Evolutionary conservation across 441 rosid species (phyloP).

Genomic region (Brassica balearica): DNA sequence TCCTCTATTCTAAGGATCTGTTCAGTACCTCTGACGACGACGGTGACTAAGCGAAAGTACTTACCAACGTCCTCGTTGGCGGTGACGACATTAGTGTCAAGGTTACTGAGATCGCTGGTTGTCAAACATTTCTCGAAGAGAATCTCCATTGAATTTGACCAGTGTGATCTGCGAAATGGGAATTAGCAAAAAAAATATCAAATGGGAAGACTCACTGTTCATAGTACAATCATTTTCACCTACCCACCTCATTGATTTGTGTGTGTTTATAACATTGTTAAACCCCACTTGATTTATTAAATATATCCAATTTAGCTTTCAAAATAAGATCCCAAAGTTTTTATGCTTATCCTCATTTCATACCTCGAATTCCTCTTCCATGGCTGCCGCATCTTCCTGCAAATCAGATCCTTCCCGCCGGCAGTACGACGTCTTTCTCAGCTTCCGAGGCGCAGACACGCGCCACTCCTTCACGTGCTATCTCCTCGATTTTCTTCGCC

Average conservation of each 20-base stretch:
- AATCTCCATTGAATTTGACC: too few species aligned
- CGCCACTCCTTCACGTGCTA: constrained; percentile 22
- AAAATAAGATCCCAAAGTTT: too few species aligned
- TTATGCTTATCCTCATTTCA: background rate
- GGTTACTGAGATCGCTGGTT: constrained; percentile 33
- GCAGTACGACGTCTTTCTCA: constrained; percentile 43
- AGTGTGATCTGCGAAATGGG: too few species aligned
- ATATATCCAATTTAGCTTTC: too few species aligned
- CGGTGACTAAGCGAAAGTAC: background rate
- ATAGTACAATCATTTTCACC: background rate
- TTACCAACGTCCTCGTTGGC: background rate
- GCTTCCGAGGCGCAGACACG: constrained; percentile 39
- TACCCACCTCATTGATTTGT: background rate
- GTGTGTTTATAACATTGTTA: too few species aligned
- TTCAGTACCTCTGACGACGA: background rate
- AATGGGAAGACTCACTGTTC: background rate
- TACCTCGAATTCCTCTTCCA: background rate
- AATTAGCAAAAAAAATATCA: too few species aligned
- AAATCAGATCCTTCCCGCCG: constrained; percentile 35
- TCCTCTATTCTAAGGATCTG: constrained; percentile 63
- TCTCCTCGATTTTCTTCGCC: constrained; percentile 32
- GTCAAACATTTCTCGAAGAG: constrained; percentile 2
- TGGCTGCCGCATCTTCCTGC: constrained; percentile 17
- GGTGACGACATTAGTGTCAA: too few species aligned
- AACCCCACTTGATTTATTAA: background rate